These are phyloP conservation scores for Barnettozyma botsteinii DNA, from an alignment of 805 yeast species.

Conservation along the genomic window DNA sequence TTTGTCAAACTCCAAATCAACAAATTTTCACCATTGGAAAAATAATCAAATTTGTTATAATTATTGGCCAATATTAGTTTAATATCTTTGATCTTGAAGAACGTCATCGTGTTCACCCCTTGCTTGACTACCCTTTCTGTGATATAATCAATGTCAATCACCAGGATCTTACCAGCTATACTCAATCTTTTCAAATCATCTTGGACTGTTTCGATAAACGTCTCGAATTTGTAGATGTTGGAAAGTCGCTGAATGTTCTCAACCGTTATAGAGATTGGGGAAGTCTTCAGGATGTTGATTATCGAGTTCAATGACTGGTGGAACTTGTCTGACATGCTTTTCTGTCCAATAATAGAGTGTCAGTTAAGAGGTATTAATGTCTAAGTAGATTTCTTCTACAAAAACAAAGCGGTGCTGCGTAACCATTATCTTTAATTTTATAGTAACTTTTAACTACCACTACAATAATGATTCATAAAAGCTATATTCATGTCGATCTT, in stretches of 20 bases:
- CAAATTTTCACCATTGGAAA: conserved; percentile 15
- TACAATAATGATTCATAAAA: neutral
- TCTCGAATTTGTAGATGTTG: conserved; percentile 25
- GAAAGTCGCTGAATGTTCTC: conserved; percentile 24
- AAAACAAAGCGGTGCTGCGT: no score
- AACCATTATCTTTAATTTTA: no score
- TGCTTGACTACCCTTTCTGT: conserved; percentile 12
- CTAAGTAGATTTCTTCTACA: neutral
- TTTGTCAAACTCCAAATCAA: conserved; percentile 13
- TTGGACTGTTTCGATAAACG: conserved; percentile 19
- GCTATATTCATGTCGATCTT: neutral
- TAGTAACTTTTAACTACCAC: no score
- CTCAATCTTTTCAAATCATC: conserved; percentile 16
- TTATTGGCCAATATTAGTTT: conserved; percentile 24
- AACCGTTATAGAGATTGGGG: conserved; percentile 19
- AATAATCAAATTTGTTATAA: conserved; percentile 19
- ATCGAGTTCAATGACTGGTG: conserved; percentile 19
- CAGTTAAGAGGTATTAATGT: no score
- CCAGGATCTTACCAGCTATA: conserved; percentile 26
- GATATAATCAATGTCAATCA: conserved; percentile 23
- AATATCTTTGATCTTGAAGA: conserved; percentile 9
- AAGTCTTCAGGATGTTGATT: conserved; percentile 16
- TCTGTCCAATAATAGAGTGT: neutral
- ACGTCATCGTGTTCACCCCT: conserved; percentile 11
- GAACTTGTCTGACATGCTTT: conserved; percentile 20